These are phyloP conservation scores for Talaromyces pinophilus DNA, from an alignment of 2,329 filamentous ascomycete species.

Conservation along the genomic window DNA sequence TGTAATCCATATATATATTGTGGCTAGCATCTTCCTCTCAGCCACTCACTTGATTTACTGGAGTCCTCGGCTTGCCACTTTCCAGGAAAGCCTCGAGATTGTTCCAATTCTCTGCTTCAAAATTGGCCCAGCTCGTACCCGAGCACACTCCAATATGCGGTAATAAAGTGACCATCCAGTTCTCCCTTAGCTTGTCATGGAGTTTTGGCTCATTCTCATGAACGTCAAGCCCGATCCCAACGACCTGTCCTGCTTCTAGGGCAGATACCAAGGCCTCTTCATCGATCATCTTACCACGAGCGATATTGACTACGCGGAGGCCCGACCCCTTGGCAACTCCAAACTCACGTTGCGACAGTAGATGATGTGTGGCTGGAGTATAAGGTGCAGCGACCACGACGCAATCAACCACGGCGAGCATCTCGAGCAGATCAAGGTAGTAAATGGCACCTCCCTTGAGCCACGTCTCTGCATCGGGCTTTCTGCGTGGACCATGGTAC, in stretches of 20 bases:
- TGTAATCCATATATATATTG: too few relatives aligned
- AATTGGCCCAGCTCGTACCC: constrained; percentile 14
- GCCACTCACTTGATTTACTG: constrained; percentile 11
- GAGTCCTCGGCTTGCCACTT: constrained; percentile 14
- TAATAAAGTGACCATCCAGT: constrained; percentile 15
- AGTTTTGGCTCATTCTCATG: constrained; percentile 19
- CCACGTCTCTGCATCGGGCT: constrained; percentile 19
- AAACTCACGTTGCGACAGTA: constrained; percentile 17
- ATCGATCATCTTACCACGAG: constrained; percentile 19
- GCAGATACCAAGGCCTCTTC: constrained; percentile 18
- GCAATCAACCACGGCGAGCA: constrained; percentile 19
- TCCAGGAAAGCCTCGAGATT: constrained; percentile 16
- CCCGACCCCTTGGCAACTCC: constrained; percentile 8
- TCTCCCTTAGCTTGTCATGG: constrained; percentile 12
- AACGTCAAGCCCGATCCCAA: constrained; percentile 16
- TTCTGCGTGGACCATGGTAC: constrained; percentile 18
- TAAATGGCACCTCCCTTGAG: constrained; percentile 12
- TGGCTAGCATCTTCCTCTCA: too few relatives aligned
- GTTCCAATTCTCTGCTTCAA: constrained; percentile 12
- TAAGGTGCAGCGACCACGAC: constrained; percentile 15
- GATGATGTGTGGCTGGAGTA: constrained; percentile 16
- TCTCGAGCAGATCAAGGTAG: constrained; percentile 9
- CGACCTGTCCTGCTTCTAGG: constrained; percentile 12
- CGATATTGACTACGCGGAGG: constrained; percentile 19
- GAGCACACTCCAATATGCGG: constrained; percentile 19